Evolutionary conservation across 2,329 filamentous ascomycete species (phyloP), one percentile per base, ranked within the genome.

Genomic region (Pestalotiopsis sp.): DNA sequence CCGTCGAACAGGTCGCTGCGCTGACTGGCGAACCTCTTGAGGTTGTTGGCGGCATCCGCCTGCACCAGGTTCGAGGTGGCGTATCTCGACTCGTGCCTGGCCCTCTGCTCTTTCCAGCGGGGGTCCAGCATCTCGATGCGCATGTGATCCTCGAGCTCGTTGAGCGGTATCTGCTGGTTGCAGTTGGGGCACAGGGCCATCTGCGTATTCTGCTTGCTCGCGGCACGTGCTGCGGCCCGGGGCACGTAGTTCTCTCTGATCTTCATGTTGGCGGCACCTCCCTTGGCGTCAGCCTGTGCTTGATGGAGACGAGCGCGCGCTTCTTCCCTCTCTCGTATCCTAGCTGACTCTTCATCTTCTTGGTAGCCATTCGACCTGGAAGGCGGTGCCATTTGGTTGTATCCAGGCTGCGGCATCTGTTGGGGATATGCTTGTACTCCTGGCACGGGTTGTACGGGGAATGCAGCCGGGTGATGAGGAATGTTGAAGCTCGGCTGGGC

Each of bases 201-300:
- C 72, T 90, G 86, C 57, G 85, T 84, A 66, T 86, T 87, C 72
- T 88, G 86, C 77, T 88, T 90, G 77, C 89, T 91, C 61, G 91
- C 90, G 36, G 89, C 87, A 77, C 91, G 88, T 68, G 91, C 90
- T 58, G 93, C 91, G 2, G 94, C 94, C 64, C 93, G 90, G 0
- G 95, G 95, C 20, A 97, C 92, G 78, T 98, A 97, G 80, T 97
- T 95, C 78, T 93, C 93, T 77, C 94, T 92, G 78, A 98, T 98
- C 79, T 95, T 95, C 90, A 97, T 95, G 0, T 92, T 88, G 39
- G 85, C 87, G 58, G 87, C 85, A 62, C 87, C 87, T 45, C 89
- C 89, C 76, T 91, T 91, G 7, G 93, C 91, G 69, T 94, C 92
- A n/a, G 91, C 90, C 76, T 94, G 91, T 11, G 92, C 91, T 73